phyloP scores from a whole-genome alignment of 768 basidiomycete species.

The Pholiota conissans region DNA sequence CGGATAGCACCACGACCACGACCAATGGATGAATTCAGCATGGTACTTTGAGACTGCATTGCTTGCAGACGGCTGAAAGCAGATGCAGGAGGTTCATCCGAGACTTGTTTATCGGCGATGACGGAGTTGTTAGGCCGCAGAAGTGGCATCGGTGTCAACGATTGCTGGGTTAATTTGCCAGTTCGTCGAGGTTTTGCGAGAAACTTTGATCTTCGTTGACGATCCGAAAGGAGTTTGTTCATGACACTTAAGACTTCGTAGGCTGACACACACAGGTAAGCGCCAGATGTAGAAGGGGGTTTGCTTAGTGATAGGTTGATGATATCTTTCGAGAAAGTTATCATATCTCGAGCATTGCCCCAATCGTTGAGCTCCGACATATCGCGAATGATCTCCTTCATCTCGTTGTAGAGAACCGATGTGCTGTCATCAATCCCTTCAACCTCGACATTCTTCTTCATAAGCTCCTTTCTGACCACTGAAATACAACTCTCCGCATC shows the following conservation, averaged over 20 bases:
- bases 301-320: slow-evolving; percentile 34
- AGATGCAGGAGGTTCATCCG: not conserved
- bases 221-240: slow-evolving; percentile 18
- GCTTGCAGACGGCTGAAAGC: not conserved
- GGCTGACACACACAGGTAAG: not conserved
- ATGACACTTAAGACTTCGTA: slow-evolving; percentile 17
- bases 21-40: not conserved
- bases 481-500: slow-evolving; percentile 45
- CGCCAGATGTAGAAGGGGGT: not conserved
- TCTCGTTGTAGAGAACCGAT: slow-evolving; percentile 16
- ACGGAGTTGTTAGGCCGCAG: not conserved
- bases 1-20: not conserved
- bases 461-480: slow-evolving; percentile 47
- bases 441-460: slow-evolving; percentile 40
- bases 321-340: slow-evolving; percentile 52
- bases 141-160: not conserved
- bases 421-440: slow-evolving; percentile 32
- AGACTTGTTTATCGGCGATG: not conserved
- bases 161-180: not conserved
- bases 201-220: not conserved
- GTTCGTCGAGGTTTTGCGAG: not conserved
- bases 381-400: slow-evolving; percentile 38
- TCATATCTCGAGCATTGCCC: slow-evolving; percentile 72
- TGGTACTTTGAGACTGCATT: slow-evolving; percentile 1
- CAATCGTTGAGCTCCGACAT: slow-evolving; percentile 52